These are phyloP conservation scores for Colletotrichum sojae DNA, from an alignment of 2,329 filamentous ascomycete species.

Conservation along the genomic window DNA sequence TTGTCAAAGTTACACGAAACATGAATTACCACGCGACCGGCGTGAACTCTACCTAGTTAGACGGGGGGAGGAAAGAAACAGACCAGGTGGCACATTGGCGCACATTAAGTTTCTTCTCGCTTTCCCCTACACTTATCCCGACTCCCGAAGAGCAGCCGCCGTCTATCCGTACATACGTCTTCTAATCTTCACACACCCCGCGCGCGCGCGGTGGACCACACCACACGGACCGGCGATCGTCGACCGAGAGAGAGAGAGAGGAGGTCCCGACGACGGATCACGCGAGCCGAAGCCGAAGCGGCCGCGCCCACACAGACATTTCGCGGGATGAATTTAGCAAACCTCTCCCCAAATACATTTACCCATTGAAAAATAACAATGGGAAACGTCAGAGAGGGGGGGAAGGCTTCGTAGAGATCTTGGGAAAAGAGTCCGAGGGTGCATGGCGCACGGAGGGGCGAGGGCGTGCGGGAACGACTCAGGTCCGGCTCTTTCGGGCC, in stretches of 20 bases:
- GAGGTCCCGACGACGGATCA: conserved; percentile 15
- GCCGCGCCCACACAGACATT: conserved; percentile 1
- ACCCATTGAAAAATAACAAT: background rate
- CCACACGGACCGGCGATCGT: conserved; percentile 34
- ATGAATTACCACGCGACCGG: background rate
- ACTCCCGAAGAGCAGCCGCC: background rate
- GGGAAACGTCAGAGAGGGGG: too few relatives aligned
- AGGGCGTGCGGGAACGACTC: background rate
- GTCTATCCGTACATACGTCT: too few relatives aligned
- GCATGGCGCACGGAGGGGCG: background rate
- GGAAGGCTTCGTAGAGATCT: background rate
- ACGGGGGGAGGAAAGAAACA: too few relatives aligned
- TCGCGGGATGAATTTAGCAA: background rate
- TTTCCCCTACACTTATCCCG: background rate
- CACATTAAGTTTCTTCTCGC: conserved; percentile 8
- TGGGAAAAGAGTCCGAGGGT: conserved; percentile 15
- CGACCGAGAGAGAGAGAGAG: background rate
- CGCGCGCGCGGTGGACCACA: background rate
- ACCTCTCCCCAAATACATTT: background rate
- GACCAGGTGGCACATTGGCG: conserved; percentile 14
- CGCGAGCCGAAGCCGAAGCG: conserved; percentile 5
- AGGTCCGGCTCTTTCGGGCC: conserved; percentile 18
- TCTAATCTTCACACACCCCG: too few relatives aligned
- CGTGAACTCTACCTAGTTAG: background rate
- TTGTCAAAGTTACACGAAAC: too few relatives aligned